Conservation (phyloP, 1,284 basidiomycete species). For the Heliocybe sulcata region DNA sequence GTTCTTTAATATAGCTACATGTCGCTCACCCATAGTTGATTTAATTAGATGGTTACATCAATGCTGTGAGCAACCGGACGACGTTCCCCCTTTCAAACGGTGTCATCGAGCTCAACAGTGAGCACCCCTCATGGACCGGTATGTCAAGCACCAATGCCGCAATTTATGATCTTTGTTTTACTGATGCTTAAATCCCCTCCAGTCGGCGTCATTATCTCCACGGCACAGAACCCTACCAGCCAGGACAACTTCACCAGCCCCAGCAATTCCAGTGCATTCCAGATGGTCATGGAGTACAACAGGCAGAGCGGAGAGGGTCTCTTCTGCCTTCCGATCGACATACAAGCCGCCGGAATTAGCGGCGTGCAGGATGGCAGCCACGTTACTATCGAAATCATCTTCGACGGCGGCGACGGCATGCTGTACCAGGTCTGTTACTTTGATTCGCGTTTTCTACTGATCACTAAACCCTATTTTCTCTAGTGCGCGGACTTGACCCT, state of each 20-base stretch:
- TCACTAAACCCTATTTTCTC: neutral
- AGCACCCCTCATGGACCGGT: conserved; percentile 54
- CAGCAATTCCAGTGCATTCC: conserved; percentile 14
- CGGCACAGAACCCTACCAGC: conserved; percentile 43
- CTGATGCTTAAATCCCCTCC: conserved; percentile 5
- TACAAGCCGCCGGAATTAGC: conserved; percentile 40
- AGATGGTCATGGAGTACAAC: conserved; percentile 38
- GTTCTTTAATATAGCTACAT: neutral
- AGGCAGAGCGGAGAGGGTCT: conserved; percentile 42
- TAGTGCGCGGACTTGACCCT: conserved; percentile 72
- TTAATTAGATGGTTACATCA: conserved; percentile 42
- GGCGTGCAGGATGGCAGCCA: conserved; percentile 48
- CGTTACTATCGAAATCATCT: conserved; percentile 55
- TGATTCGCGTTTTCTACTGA: neutral
- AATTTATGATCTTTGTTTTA: neutral
- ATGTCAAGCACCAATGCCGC: conserved; percentile 9
- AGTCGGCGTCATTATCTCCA: conserved; percentile 54
- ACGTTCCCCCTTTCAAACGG: conserved; percentile 55
- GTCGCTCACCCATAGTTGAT: neutral
- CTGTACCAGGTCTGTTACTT: conserved; percentile 52
- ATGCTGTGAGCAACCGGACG: conserved; percentile 39
- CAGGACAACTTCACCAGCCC: conserved; percentile 54
- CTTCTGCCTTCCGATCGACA: conserved; percentile 56
- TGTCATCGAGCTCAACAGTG: conserved; percentile 49
- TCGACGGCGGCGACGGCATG: conserved; percentile 57